Evolutionary conservation across 495 filamentous ascomycete genomes (phyloP), one percentile per base, ranked within the genome.

Genomic region (Penicillium argentinense): DNA sequence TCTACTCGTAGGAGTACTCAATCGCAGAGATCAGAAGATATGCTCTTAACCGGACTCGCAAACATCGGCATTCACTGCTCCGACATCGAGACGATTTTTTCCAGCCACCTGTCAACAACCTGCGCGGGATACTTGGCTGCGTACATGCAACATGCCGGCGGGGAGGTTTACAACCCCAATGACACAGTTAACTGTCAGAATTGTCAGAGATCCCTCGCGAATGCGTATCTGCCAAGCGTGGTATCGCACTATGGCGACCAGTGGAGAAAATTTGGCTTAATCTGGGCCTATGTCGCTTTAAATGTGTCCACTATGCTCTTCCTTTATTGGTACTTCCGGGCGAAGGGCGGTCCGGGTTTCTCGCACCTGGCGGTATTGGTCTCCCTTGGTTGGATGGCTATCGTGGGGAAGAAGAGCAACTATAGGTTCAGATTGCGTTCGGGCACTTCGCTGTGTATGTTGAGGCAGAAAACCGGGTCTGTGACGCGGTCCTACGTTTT

Each of bases 321-420:
- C 19, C 54, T 91, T 17, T 92, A 91, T 67, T 92, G 83, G 81
- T 63, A 86, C 33, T 75, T 77, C 8, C 66, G 88, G 9, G 83
- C 91, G 9, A 8, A 13, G 3, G 30, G 30, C 8, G 17, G 30
- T 7, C 30, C 30, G 25, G n/a, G n/a, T n/a, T n/a, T n/a, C n/a
- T n/a, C n/a, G n/a, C n/a, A n/a, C n/a, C n/a, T n/a, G n/a, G n/a
- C n/a, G n/a, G n/a, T n/a, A n/a, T n/a, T n/a, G n/a, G n/a, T n/a
- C n/a, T n/a, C n/a, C n/a, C n/a, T n/a, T n/a, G n/a, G n/a, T n/a
- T n/a, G n/a, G n/a, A n/a, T n/a, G n/a, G n/a, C n/a, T n/a, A n/a
- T n/a, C n/a, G n/a, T n/a, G n/a, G n/a, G n/a, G n/a, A n/a, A n/a
- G n/a, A n/a, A n/a, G n/a, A n/a, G n/a, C n/a, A n/a, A n/a, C n/a